phyloP scores from a whole-genome alignment of 106 monocot genomes.

The Triglochin maritima region DNA sequence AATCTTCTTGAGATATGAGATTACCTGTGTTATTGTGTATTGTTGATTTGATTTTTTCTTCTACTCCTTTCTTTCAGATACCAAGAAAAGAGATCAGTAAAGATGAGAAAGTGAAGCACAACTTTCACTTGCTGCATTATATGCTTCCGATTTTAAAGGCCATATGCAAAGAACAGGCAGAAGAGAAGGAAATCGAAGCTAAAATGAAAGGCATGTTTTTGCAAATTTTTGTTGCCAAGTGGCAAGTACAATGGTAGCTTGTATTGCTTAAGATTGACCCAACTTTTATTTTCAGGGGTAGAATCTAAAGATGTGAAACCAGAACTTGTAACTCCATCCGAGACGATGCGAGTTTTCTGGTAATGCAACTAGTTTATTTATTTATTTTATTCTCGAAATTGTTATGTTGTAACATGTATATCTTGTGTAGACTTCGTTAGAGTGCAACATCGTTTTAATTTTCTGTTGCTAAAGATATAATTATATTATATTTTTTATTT shows the following conservation, averaged over 20 bases:
- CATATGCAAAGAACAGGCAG: constrained; percentile 10
- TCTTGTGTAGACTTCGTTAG: no score
- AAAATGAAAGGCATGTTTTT: constrained; percentile 7
- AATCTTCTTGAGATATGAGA: background rate
- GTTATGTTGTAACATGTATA: background rate
- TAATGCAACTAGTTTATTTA: background rate
- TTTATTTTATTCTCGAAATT: background rate
- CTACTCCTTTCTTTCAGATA: background rate
- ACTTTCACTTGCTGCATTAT: constrained; percentile 7
- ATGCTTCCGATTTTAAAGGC: constrained; percentile 11
- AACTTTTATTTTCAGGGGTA: no score
- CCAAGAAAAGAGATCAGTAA: background rate
- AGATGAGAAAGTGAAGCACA: constrained; percentile 5
- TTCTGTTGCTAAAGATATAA: background rate
- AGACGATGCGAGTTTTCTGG: background rate
- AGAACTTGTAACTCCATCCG: background rate
- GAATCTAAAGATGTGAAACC: background rate
- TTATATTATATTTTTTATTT: background rate
- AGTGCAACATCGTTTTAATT: background rate
- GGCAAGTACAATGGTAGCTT: background rate
- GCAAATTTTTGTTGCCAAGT: background rate
- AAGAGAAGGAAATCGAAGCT: constrained; percentile 15
- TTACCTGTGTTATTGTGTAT: background rate
- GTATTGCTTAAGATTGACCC: no score
- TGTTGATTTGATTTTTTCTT: background rate